Evolutionary conservation across 106 monocot genomes (phyloP).

Genomic region (Dendrobium chrysotoxum): DNA sequence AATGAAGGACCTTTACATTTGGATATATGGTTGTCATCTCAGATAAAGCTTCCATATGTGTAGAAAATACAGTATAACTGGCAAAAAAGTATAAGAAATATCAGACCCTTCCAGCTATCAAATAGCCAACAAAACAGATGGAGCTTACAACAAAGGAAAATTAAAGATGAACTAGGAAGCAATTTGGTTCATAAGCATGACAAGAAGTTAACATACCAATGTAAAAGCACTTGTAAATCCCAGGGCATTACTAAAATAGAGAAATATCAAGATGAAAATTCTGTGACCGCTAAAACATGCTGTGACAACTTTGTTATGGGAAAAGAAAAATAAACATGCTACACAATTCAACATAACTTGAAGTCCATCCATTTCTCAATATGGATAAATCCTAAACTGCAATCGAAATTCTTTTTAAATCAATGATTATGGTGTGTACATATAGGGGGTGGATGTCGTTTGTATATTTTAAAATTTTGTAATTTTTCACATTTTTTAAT

Average conservation of each 20-base stretch:
- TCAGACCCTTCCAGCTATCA: neutral
- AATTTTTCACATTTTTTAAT: no score
- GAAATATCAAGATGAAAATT: neutral
- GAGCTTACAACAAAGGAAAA: neutral
- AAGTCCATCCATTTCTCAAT: no score
- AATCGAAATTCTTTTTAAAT: neutral
- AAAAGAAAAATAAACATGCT: neutral
- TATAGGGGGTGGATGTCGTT: no score
- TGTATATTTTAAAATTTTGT: no score
- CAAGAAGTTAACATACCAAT: neutral
- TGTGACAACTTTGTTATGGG: neutral
- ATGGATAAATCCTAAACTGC: neutral
- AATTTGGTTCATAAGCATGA: neutral
- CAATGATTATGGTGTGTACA: no score
- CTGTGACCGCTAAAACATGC: neutral
- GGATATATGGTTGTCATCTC: constrained; percentile 83
- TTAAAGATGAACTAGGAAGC: neutral
- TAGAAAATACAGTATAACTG: constrained; percentile 93
- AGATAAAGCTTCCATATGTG: constrained; percentile 86
- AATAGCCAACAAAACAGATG: neutral
- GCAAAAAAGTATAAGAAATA: constrained; percentile 2
- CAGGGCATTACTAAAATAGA: neutral
- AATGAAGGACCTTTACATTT: constrained; percentile 96
- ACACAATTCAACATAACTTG: neutral
- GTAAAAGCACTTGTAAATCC: neutral